phyloP scores from a whole-genome alignment of 305 asterid species.

The Striga hermonthica region DNA sequence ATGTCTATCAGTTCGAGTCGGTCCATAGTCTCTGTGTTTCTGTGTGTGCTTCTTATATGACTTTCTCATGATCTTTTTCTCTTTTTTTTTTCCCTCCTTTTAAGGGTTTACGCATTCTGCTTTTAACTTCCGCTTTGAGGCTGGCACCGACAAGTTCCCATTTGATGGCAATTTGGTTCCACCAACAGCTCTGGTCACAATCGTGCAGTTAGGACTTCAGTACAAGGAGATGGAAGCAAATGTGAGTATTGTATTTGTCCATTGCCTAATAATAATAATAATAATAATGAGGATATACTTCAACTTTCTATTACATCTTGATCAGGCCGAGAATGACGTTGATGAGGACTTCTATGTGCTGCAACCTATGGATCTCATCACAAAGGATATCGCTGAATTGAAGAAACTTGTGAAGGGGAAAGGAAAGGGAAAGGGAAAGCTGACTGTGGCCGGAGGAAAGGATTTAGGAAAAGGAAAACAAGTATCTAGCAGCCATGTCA shows the following conservation, averaged over 20 bases:
- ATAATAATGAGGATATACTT: neutral
- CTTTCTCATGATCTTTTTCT: neutral
- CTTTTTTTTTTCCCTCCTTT: neutral
- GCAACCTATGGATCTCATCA: constrained; percentile 45
- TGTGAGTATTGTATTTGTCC: constrained; percentile 5
- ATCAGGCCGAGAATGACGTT: constrained; percentile 37
- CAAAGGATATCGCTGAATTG: constrained; percentile 39
- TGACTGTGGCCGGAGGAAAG: constrained; percentile 27
- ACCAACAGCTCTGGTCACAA: constrained; percentile 39
- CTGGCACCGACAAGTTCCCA: constrained; percentile 34
- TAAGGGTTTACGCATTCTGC: constrained; percentile 45
- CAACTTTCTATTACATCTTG: neutral
- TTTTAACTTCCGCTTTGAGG: constrained; percentile 45
- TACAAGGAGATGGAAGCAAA: constrained; percentile 53
- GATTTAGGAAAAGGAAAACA: constrained; percentile 21
- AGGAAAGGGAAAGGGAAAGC: constrained; percentile 28
- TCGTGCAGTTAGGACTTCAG: constrained; percentile 48
- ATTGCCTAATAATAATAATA: neutral
- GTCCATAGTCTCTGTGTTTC: neutral
- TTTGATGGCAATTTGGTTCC: constrained; percentile 43
- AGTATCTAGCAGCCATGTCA: constrained; percentile 6
- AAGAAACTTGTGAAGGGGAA: constrained; percentile 32
- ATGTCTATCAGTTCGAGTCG: neutral
- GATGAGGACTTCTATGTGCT: constrained; percentile 39
- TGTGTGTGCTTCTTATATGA: neutral